Conservation (phyloP, 2,329 filamentous ascomycete genomes). For the Nigrospora sphaerica region DNA sequence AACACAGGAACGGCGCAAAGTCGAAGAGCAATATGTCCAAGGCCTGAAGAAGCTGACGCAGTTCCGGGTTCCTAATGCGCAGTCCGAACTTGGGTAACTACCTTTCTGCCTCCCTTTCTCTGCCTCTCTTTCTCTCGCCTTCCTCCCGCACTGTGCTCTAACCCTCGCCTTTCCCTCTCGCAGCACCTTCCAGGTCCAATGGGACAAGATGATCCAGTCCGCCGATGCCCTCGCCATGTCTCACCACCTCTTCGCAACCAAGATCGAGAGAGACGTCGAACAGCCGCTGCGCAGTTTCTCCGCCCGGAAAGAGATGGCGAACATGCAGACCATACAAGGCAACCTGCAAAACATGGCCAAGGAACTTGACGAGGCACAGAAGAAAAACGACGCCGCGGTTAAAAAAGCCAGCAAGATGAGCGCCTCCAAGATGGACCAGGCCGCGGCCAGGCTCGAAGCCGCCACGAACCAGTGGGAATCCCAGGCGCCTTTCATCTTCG, state of each 20-base stretch:
- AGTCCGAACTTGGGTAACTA: conserved; percentile 75
- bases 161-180: conserved; percentile 7
- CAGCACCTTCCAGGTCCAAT: conserved; percentile 85
- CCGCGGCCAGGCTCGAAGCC: conserved; percentile 65
- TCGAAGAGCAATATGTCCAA: conserved; percentile 85
- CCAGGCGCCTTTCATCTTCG: conserved; percentile 90
- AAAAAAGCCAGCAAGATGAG: conserved; percentile 73
- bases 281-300: conserved; percentile 71
- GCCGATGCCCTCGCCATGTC: conserved; percentile 76
- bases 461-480: conserved; percentile 87
- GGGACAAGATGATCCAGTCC: conserved; percentile 78
- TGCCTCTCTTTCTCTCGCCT: not conserved
- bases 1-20: conserved; percentile 75
- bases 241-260: conserved; percentile 71
- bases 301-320: conserved; percentile 67
- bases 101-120: not conserved
- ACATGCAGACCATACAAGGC: conserved; percentile 71
- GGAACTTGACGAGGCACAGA: conserved; percentile 77
- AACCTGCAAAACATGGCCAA: conserved; percentile 77
- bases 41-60: conserved; percentile 74
- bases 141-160: not conserved
- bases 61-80: conserved; percentile 65
- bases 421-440: conserved; percentile 69
- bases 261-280: conserved; percentile 86
- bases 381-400: conserved; percentile 76